Evolutionary conservation across 306 rosid genomes (phyloP).

Genomic region (Acacia acuminata): DNA sequence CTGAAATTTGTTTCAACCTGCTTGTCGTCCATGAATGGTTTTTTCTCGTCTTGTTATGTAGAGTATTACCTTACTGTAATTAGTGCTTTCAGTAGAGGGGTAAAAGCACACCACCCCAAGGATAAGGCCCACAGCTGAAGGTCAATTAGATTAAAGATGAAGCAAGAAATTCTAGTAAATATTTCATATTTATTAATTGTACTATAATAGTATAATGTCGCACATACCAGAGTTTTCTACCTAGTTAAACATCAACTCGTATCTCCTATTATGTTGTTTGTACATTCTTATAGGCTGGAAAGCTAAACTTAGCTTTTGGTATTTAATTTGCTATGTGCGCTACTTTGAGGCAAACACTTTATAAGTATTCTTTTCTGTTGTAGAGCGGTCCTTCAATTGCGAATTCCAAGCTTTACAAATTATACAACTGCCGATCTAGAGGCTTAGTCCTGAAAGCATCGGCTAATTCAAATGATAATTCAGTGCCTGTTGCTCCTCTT

Average conservation of each 20-base stretch:
- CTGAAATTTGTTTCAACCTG: too few relatives aligned
- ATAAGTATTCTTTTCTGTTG: conserved; percentile 1
- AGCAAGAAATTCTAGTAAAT: not conserved
- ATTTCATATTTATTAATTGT: not conserved
- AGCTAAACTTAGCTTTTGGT: conserved; percentile 2
- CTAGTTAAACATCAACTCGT: not conserved
- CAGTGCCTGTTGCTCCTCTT: conserved; percentile 72
- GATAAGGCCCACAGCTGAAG: not conserved
- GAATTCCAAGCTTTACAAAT: conserved; percentile 52
- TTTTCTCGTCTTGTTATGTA: too few relatives aligned
- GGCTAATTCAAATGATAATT: conserved; percentile 58
- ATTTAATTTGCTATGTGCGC: not conserved
- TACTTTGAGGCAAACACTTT: conserved; percentile 6
- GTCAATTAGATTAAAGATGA: not conserved
- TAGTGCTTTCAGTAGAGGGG: too few relatives aligned
- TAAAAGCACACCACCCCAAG: not conserved
- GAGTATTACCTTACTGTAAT: too few relatives aligned
- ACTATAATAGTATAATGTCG: not conserved
- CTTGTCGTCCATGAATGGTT: too few relatives aligned
- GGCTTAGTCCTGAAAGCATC: conserved; percentile 67
- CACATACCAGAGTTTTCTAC: not conserved
- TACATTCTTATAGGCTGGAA: not conserved
- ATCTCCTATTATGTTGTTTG: conserved; percentile 3
- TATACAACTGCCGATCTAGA: conserved; percentile 60
- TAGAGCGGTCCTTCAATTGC: conserved; percentile 64